A percentile compares a stretch with the other conserved stretches of the same genome.
Conservation (phyloP, 441 rosid genomes). For the Jatropha podagrica region DNA sequence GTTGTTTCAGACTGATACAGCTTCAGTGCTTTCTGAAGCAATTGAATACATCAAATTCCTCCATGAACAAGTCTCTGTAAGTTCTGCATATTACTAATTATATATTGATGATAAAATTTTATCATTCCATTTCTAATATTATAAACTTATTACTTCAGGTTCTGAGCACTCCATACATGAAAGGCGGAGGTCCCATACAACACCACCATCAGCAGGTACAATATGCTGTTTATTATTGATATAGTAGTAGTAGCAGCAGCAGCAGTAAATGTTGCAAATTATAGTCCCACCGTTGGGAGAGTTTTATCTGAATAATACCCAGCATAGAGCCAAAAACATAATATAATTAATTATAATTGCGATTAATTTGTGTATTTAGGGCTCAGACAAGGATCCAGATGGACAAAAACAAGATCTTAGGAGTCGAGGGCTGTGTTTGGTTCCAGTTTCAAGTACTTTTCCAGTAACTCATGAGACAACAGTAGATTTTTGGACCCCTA, state of each 20-base stretch:
- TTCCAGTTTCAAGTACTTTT: constrained; percentile 87
- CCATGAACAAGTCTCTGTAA: constrained; percentile 87
- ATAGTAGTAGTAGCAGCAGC: no score
- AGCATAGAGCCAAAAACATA: no score
- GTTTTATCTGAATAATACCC: no score
- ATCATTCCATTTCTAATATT: not conserved
- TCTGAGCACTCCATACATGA: constrained; percentile 85
- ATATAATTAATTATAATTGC: no score
- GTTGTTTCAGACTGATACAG: constrained; percentile 87
- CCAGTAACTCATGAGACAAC: constrained; percentile 87
- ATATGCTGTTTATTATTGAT: constrained; percentile 9
- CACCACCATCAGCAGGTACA: constrained; percentile 83
- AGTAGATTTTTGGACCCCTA: constrained; percentile 90
- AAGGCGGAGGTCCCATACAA: constrained; percentile 78
- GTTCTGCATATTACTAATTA: constrained; percentile 19
- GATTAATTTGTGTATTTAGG: constrained; percentile 33
- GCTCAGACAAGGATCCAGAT: constrained; percentile 55
- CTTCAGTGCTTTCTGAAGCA: constrained; percentile 98
- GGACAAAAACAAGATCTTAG: constrained; percentile 79
- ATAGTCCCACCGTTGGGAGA: no score
- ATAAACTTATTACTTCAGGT: constrained; percentile 43
- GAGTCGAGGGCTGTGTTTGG: constrained; percentile 88
- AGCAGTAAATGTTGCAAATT: no score
- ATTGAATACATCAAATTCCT: constrained; percentile 93
- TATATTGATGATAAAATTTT: no score